phyloP scores from a whole-genome alignment of 495 filamentous ascomycete genomes.

The Thozetella sp. region DNA sequence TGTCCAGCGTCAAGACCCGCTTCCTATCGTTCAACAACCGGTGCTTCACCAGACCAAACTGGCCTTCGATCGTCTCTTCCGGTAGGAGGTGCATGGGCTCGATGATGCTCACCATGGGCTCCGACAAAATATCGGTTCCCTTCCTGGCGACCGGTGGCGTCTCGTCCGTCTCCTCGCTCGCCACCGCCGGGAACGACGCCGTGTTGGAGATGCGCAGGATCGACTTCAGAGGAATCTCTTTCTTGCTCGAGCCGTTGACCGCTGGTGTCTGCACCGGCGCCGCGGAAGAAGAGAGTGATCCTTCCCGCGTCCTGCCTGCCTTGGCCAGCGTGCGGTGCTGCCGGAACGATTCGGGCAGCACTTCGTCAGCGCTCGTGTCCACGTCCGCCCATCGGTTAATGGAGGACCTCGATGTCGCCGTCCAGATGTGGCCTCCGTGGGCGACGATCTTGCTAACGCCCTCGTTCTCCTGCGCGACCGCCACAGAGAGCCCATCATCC shows the following conservation, averaged over 20 bases:
- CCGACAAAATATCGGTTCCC: slow-evolving; percentile 61
- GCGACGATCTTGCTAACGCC: slow-evolving; percentile 85
- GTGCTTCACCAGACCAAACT: slow-evolving; percentile 94
- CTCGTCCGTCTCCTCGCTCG: slow-evolving; percentile 36
- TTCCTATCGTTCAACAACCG: slow-evolving; percentile 88
- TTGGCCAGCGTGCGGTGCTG: slow-evolving; percentile 55
- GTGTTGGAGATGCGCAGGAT: slow-evolving; percentile 83
- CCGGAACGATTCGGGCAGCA: slow-evolving; percentile 54
- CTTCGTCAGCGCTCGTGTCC: slow-evolving; percentile 63
- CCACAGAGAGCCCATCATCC: slow-evolving; percentile 88
- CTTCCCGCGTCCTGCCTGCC: slow-evolving; percentile 32
- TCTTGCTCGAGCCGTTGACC: slow-evolving; percentile 40
- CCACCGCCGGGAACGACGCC: slow-evolving; percentile 64
- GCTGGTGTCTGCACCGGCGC: slow-evolving; percentile 5
- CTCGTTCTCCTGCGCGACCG: slow-evolving; percentile 87
- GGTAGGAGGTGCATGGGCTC: slow-evolving; percentile 75
- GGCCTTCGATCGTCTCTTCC: slow-evolving; percentile 88
- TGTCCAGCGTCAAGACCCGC: slow-evolving; percentile 88
- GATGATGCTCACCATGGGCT: slow-evolving; percentile 55
- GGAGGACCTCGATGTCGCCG: slow-evolving; percentile 88
- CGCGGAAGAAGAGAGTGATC: slow-evolving; percentile 10
- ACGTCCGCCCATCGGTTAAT: slow-evolving; percentile 94
- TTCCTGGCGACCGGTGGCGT: slow-evolving; percentile 51
- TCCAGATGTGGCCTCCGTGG: slow-evolving; percentile 85
- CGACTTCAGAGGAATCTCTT: slow-evolving; percentile 74